Evolutionary conservation across 257 asterid genomes (phyloP).

Genomic region (Solanum tarapatanum): DNA sequence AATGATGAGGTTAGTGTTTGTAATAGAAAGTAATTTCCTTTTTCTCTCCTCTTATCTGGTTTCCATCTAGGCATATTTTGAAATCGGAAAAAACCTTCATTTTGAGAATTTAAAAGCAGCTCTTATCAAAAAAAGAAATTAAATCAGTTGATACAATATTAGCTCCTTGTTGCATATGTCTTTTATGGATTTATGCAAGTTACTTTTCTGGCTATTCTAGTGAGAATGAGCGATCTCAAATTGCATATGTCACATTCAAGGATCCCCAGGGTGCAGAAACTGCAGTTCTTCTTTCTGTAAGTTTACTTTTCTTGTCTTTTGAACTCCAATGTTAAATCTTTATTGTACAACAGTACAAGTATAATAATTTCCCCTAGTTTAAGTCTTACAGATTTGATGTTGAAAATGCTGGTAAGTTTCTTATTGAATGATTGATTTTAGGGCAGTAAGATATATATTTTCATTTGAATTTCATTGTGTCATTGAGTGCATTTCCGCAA

Average conservation of each 20-base stretch:
- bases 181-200: not conserved
- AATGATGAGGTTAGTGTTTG: conserved; percentile 34
- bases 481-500: not conserved
- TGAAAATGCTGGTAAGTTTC: not conserved
- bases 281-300: conserved; percentile 62
- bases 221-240: conserved; percentile 48
- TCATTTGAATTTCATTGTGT: not conserved
- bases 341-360: not conserved
- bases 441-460: not conserved
- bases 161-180: not conserved
- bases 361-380: not conserved
- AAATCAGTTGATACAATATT: not conserved
- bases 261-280: conserved; percentile 53
- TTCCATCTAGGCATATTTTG: not conserved
- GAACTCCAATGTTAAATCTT: not conserved
- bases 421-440: not conserved
- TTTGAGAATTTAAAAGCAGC: not conserved
- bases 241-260: conserved; percentile 55
- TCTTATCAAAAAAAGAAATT: not conserved
- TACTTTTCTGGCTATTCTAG: conserved; percentile 13
- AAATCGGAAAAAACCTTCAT: not conserved
- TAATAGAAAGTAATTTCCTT: not conserved
- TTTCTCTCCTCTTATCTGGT: not conserved
- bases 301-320: not conserved
- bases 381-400: not conserved